Conservation (phyloP, 768 basidiomycete genomes). For the Pulveroboletus ravenelii region DNA sequence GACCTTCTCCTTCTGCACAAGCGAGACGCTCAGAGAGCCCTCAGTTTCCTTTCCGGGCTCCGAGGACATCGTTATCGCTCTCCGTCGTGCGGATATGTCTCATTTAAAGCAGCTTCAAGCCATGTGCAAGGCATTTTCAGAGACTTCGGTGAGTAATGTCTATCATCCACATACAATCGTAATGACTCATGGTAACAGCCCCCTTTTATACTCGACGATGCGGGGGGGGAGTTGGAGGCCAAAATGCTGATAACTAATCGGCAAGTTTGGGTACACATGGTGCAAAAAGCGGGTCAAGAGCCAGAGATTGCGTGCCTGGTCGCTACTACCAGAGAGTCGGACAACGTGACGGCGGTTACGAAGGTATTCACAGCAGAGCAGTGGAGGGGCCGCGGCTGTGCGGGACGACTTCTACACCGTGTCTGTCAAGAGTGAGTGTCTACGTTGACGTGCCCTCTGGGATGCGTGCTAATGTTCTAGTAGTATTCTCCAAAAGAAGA, state of each 20-base stretch:
- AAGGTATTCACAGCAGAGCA: constrained; percentile 62
- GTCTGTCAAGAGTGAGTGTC: constrained; percentile 51
- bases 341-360: constrained; percentile 56
- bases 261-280: constrained; percentile 58
- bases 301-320: constrained; percentile 58
- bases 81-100: constrained; percentile 31
- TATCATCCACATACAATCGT: neutral
- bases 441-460: neutral
- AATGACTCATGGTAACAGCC: constrained; percentile 30
- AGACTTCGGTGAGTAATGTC: constrained; percentile 46
- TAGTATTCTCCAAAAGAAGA: constrained; percentile 36
- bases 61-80: constrained; percentile 18
- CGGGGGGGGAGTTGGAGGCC: constrained; percentile 49
- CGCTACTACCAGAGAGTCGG: constrained; percentile 59
- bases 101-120: neutral
- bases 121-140: constrained; percentile 54
- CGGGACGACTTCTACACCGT: constrained; percentile 46
- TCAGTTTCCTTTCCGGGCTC: neutral
- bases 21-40: constrained; percentile 30
- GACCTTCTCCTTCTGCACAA: constrained; percentile 52
- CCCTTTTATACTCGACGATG: constrained; percentile 48
- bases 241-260: constrained; percentile 38
- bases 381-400: constrained; percentile 47
- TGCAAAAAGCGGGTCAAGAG: constrained; percentile 20
- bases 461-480: constrained; percentile 2